Base-by-base conservation (phyloP, 2,329 filamentous ascomycete species). In the Colletotrichum aenigma region DNA sequence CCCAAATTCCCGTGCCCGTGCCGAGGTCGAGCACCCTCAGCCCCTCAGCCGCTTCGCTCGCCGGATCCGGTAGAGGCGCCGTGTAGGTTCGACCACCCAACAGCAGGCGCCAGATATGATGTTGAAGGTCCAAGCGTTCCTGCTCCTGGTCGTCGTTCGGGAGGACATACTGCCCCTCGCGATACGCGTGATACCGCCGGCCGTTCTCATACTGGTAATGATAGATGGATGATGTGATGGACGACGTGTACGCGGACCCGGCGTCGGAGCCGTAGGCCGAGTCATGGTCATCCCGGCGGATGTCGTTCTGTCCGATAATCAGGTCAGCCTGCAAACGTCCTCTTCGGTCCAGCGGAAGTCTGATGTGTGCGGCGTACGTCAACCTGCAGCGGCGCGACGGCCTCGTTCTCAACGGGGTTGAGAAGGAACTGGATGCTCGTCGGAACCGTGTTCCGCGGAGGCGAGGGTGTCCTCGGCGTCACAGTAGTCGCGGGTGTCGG, bases 1-100 rank as follows among this genome's bases (percentile, higher is more conserved):
- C 87, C 90, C 91, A 93, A 71, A 92, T 91, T 3, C 92, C 91
- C 0, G 90, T 91, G 18, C 92, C 92, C 8, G 89, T 92, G 64
- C 91, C 90, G 12, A 92, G 84, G 78, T 92, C 90, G 12, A 92
- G 84, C 16, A 92, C 88, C 28, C 85, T 85, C 73, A 86, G 78
- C 10, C 21, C 38, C 6, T 65, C n/a, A 8, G 55, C 61, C 0
- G 24, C 52, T 5, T 78, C 66, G 5, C 86, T 85, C n/a, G 85
- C 79, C 8, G 69, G 68, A 4, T 76, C 60, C 9, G 82, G 66
- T 8, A 78, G 69, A 0, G 85, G 85, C 2, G 78, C 79, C 0
- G 80, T 66, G 58, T 78, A 82, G 0, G 85, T 78, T 56, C 82
- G 81, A 4, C 80, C 80, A 2, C 81, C 80, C 10, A 84, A 79